Conservation (phyloP, 257 asterid species). For the Verbascum thapsus region DNA sequence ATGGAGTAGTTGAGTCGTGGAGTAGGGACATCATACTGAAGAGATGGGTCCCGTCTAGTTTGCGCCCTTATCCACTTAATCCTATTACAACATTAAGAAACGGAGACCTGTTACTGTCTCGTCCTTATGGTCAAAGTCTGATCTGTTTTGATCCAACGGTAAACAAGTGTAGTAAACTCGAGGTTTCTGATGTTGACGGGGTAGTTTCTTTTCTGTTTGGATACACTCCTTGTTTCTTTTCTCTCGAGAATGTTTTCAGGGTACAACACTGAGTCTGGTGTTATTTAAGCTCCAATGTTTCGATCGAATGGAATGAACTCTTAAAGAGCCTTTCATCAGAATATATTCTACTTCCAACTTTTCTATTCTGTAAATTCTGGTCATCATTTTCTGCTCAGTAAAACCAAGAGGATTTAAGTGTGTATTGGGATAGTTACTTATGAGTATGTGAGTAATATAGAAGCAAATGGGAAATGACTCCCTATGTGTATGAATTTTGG, state of each 20-base stretch:
- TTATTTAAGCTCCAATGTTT: too few relatives aligned
- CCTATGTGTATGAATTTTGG: too few relatives aligned
- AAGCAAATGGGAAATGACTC: too few relatives aligned
- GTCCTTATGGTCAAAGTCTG: background rate
- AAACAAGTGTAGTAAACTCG: slow-evolving; percentile 9
- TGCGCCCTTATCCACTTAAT: background rate
- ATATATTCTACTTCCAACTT: too few relatives aligned
- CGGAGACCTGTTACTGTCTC: slow-evolving; percentile 19
- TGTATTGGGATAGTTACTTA: too few relatives aligned
- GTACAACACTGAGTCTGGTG: too few relatives aligned
- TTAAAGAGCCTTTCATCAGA: too few relatives aligned
- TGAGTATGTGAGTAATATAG: too few relatives aligned
- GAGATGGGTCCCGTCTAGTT: slow-evolving; percentile 2
- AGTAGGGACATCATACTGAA: background rate
- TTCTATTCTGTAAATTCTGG: too few relatives aligned
- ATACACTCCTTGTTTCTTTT: background rate
- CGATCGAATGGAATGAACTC: too few relatives aligned
- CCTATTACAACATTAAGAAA: slow-evolving; percentile 14
- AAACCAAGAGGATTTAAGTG: too few relatives aligned
- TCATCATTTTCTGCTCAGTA: too few relatives aligned
- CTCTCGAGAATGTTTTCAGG: background rate
- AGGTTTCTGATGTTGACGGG: slow-evolving; percentile 12
- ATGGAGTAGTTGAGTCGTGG: slow-evolving; percentile 26
- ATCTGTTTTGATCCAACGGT: slow-evolving; percentile 15
- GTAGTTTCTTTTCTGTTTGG: background rate